Evolutionary conservation across 2,329 filamentous ascomycete genomes (phyloP).

Genomic region (Colletotrichum sp.): DNA sequence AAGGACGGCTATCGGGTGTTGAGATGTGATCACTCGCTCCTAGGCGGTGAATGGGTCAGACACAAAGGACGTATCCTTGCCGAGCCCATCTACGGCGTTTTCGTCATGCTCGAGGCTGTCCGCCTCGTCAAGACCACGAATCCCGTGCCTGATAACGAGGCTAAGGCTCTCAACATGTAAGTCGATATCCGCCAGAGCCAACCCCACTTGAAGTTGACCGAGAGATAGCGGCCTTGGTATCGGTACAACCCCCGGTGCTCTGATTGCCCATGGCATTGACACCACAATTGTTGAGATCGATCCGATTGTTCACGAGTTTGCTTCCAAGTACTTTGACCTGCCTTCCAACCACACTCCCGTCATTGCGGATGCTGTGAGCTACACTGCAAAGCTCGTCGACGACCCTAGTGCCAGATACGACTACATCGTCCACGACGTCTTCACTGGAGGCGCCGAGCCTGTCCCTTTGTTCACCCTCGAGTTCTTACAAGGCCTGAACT

Average conservation of each 20-base stretch:
- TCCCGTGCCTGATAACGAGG: constrained; percentile 63
- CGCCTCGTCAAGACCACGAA: constrained; percentile 72
- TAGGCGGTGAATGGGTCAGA: constrained; percentile 88
- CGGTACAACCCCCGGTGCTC: constrained; percentile 85
- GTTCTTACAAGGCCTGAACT: constrained; percentile 75
- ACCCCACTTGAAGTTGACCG: constrained; percentile 21
- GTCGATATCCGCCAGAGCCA: constrained; percentile 32
- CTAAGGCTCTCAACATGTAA: constrained; percentile 86
- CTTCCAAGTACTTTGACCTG: constrained; percentile 81
- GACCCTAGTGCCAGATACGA: constrained; percentile 66
- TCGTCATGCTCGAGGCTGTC: constrained; percentile 92
- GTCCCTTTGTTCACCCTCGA: constrained; percentile 85
- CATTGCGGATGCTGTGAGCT: constrained; percentile 82
- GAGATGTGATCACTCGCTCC: constrained; percentile 91
- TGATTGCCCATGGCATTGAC: constrained; percentile 86
- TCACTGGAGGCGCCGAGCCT: constrained; percentile 94
- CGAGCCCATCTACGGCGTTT: constrained; percentile 95
- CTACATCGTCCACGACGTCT: constrained; percentile 97
- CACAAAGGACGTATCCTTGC: constrained; percentile 58
- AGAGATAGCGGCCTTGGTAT: constrained; percentile 79
- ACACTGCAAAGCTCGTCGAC: constrained; percentile 53
- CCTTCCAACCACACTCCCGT: constrained; percentile 78
- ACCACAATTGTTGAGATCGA: constrained; percentile 97
- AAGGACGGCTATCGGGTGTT: constrained; percentile 77
- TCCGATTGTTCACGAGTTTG: constrained; percentile 84